Evolutionary conservation across 2,329 filamentous ascomycete species (phyloP).

Genomic region (Pseudopyricularia cyperi): DNA sequence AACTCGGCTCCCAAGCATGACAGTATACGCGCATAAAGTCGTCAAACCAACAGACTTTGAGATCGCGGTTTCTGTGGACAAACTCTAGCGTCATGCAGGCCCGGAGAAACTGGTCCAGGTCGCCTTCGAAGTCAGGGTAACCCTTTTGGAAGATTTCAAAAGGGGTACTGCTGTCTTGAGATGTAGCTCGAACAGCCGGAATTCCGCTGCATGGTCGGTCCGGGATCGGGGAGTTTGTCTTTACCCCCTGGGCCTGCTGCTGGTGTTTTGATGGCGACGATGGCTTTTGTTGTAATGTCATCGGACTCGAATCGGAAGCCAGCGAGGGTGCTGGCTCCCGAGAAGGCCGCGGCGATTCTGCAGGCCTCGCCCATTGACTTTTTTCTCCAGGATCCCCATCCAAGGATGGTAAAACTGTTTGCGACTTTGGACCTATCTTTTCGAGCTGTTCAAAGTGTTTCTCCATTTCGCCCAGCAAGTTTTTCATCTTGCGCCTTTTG

Average conservation of each 20-base stretch:
- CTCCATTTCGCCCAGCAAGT: neutral
- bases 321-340: no score
- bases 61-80: constrained; percentile 18
- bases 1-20: constrained; percentile 14
- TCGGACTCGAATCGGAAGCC: no score
- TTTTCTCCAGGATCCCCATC: no score
- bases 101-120: constrained; percentile 26
- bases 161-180: constrained; percentile 7
- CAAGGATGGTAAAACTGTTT: neutral
- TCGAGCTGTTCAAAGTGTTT: neutral
- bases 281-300: neutral
- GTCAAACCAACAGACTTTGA: constrained; percentile 34
- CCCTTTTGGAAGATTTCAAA: constrained; percentile 17
- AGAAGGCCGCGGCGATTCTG: no score
- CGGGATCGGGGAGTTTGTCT: neutral
- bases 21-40: constrained; percentile 36
- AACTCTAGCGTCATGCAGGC: constrained; percentile 28
- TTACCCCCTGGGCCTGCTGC: neutral
- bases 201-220: no score
- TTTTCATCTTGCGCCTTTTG: neutral
- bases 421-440: no score
- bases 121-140: constrained; percentile 31
- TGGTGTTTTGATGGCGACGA: no score
- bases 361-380: no score
- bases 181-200: constrained; percentile 3